These are phyloP conservation scores for Rosa persica DNA, from an alignment of 306 rosid species.

Conservation along the genomic window DNA sequence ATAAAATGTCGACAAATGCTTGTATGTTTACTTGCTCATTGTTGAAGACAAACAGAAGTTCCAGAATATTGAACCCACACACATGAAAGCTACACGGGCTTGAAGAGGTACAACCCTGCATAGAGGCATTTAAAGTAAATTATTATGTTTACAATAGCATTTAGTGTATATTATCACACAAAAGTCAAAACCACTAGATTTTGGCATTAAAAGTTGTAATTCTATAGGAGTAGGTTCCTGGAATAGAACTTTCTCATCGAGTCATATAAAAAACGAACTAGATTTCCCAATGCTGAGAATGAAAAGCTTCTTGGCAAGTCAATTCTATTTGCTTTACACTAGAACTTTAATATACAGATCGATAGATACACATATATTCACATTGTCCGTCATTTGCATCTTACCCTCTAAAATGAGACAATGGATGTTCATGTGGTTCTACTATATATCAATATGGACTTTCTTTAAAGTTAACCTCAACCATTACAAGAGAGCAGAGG, in stretches of 20 bases:
- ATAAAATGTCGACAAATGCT: constrained; percentile 12
- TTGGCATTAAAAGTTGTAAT: neutral
- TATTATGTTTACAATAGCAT: constrained; percentile 10
- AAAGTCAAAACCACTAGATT: neutral
- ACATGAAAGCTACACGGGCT: constrained; percentile 92
- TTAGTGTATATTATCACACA: constrained; percentile 14
- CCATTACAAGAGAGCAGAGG: neutral
- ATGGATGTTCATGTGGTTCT: neutral
- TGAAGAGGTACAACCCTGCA: constrained; percentile 94
- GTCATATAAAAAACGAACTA: neutral
- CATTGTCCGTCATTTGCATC: neutral
- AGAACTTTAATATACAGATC: neutral
- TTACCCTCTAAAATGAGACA: neutral
- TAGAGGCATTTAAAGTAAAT: constrained; percentile 25
- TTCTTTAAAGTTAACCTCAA: neutral
- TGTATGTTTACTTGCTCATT: constrained; percentile 62
- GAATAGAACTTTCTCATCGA: neutral
- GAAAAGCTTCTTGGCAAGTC: neutral
- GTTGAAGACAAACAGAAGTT: constrained; percentile 83
- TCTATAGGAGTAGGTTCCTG: neutral
- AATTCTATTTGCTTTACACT: neutral
- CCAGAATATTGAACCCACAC: constrained; percentile 87
- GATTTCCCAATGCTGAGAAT: neutral
- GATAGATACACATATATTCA: neutral
- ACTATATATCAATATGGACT: neutral